Evolutionary conservation across 2,329 filamentous ascomycete species (phyloP), one percentile per base, ranked within the genome.

Genomic region (Claviceps paspali): DNA sequence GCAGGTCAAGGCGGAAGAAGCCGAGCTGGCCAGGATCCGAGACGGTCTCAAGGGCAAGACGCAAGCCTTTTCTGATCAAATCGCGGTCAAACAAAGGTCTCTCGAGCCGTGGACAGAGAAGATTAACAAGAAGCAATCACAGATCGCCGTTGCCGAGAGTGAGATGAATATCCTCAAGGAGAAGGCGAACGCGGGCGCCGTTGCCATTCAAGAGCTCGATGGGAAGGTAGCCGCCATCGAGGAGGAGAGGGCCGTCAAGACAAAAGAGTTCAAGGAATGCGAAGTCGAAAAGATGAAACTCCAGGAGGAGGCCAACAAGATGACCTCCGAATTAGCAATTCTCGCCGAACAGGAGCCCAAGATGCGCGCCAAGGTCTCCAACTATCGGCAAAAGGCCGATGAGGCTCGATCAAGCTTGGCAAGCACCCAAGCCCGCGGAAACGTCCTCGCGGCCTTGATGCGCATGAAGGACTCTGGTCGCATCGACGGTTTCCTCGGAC

Each of bases 101-200:
- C 67, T 98, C 9, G 88, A 96, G 59, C 91, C 91, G 0, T 98
- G 91, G 91, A 87, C 81, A 48, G 86, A 86, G 46, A 96, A 91
- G 61, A 88, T 98, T 62, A 95, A 91, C 56, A 81, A 94, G 53
- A 96, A 94, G 57, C 82, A 91, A 52, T 95, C 87, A 0, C 77
- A 82, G 3, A 92, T 95, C 47, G 88, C 88, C 4, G 87, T 98
- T 9, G 86, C 91, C 2, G 83, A 94, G 55, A 94, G 86, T 56
- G 88, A 98, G 57, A 73, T 96, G 47, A 80, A 86, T 41, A 96
- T 98, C 40, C 69, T 98, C 6, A 73, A 76, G 29, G 91, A 98
- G 54, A 85, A 86, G 53, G 83, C 84, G 36, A 94, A 86, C 51
- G 80, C 88, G 23, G 86, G 87, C 4, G 79, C 82, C 6, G 79